phyloP scores from a whole-genome alignment of 306 rosid genomes.

The Erythrophleum fordii region DNA sequence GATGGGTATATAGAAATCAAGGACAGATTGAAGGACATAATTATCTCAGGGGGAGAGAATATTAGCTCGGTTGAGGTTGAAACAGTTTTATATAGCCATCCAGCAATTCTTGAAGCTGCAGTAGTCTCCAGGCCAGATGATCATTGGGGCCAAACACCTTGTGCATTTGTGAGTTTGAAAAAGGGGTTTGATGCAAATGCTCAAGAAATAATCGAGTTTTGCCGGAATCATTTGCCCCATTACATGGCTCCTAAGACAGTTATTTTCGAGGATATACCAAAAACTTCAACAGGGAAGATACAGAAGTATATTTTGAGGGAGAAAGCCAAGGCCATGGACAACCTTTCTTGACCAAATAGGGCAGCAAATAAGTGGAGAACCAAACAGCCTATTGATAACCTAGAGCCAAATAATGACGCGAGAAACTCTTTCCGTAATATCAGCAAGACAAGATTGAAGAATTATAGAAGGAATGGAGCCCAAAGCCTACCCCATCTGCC shows the following conservation, averaged over 20 bases:
- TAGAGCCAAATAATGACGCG: background rate
- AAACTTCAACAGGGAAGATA: constrained; percentile 79
- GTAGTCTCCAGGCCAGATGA: constrained; percentile 78
- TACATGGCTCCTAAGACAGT: constrained; percentile 79
- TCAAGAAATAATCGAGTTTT: constrained; percentile 59
- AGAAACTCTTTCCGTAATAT: background rate
- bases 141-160: constrained; percentile 90
- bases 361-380: background rate
- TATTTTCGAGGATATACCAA: constrained; percentile 67
- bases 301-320: constrained; percentile 76
- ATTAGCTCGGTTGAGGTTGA: constrained; percentile 85
- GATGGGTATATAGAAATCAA: constrained; percentile 80
- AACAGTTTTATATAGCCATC: constrained; percentile 68
- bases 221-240: constrained; percentile 66
- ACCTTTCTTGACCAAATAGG: constrained; percentile 34
- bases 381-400: background rate
- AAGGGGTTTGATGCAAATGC: constrained; percentile 51
- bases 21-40: constrained; percentile 78
- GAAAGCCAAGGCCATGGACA: constrained; percentile 66
- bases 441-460: background rate
- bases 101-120: constrained; percentile 81
- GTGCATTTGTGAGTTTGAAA: constrained; percentile 79
- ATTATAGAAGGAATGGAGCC: background rate
- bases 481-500: background rate
- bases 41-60: constrained; percentile 88